Base-by-base conservation (phyloP, 768 basidiomycete species). In the Leccinum incarnatum region DNA sequence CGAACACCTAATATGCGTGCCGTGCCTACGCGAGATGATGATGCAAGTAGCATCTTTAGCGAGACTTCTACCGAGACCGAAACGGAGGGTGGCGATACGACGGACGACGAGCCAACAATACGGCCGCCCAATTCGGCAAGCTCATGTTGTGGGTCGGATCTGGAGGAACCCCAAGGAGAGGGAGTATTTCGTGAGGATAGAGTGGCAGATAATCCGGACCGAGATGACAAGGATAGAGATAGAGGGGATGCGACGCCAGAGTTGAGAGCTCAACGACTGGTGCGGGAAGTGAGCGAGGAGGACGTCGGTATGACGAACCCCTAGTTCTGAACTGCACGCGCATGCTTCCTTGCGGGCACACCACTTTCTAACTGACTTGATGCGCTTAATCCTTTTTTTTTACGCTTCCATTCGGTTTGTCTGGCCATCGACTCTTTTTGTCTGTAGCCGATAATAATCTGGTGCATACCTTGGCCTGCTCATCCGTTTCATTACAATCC, bases 41-140 rank as follows among this genome's bases (percentile, higher is more conserved):
- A 69, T 52, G 66, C 66, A 5, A 73, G 75, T 21, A 72, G 73
- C 54, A 68, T 74, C 65, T 51, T 76, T 56, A 61, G 72, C 53
- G 78, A 78, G 56, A 74, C 75, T 1, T 79, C 79, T 29, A 75
- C 77, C 2, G 82, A 82, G 55, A 71, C 80, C 23, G 82, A 82
- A 62, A 79, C 78, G 2, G 82, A 80, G 51, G 77, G 81, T 50
- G 86, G 81, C 37, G 81, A 79, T 58, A 85, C 82, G 55, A 89
- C 88, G 23, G 89, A 90, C 58, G 88, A 91, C 60, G 88, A 91
- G 69, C 88, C 89, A n/a, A 91, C 88, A n/a, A 88, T 91, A 61
- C 79, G 87, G 29, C 83, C 83, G 11, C 70, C 72, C 5, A 72
- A 75, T 55, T 79, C 79, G 11, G 70, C 70, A 21, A 71, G 71